Evolutionary conservation across 495 filamentous ascomycete species (phyloP), one percentile per base, ranked within the genome.

Genomic region (Lepraria neglecta): DNA sequence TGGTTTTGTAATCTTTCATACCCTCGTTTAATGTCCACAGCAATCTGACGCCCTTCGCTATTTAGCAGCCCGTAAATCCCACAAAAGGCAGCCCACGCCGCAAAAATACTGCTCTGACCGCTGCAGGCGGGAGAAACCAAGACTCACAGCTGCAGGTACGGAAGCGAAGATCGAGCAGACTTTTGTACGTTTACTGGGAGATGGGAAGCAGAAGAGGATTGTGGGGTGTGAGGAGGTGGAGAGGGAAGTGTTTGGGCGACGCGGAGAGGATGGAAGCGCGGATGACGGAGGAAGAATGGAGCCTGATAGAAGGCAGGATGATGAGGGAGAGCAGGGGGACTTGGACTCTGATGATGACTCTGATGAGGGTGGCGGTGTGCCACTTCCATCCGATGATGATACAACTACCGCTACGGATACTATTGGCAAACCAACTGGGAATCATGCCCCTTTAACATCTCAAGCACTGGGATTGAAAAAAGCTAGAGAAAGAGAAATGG

Each of bases 401-500:
- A 3, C 31, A 15, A n/a, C 57, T 30, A 17, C n/a, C 0, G 7
- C 52, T 56, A 14, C 38, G 35, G 17, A 43, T 14, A 42, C 33
- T 3, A 50, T 10, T 38, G 45, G 70, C 74, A 62, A 72, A 44
- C 1, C 33, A 3, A 12, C 0, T 0, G 28, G 12, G 27, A 46
- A 19, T 3, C 4, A 19, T 0, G 3, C 3, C 3, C 24, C 12
- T 6, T 2, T 14, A 7, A 45, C 21, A 4, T 15, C 35, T 17
- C 55, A 51, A 33, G 27, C 52, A 35, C 28, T 14, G 24, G 66
- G 64, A 3, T 35, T 64, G 47, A 47, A 38, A 45, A 53, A 31
- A 33, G 60, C 64, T 11, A 48, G 44, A 57, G 70, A 78, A 61
- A 67, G 75, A 58, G 78, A 78, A 55, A 72, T 73, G 69, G 75